Base-by-base conservation (phyloP, 2,329 filamentous ascomycete genomes). In the Hymenotorrendiella dingleyae region DNA sequence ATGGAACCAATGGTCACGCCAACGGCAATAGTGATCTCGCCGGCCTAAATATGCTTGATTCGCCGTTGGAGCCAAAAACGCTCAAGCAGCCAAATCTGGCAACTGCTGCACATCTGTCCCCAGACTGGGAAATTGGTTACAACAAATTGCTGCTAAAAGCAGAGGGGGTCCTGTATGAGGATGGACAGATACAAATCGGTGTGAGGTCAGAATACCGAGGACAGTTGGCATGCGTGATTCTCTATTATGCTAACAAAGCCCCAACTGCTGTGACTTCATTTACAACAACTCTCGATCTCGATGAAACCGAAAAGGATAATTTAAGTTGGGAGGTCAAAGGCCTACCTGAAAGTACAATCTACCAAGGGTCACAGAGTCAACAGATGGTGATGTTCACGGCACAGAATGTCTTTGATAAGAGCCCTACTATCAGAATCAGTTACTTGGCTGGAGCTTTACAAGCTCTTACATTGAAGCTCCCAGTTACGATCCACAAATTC, bases 241-340 rank as follows among this genome's bases (percentile, higher is more conserved):
- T 95, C 39, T 98, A 97, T 65, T 95, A 97, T 63, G 86, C 82
- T 48, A 98, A 98, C 72, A 95, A 95, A 68, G 89, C 88, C 1
- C 82, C 87, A 0, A 83, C 85, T 27, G 69, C 84, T 0, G 84
- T 98, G 56, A 85, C 81, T 41, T 95, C 90, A 0, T 94, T 98
- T 62, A 97, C 93, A 0, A 97, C 93, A 1, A 94, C 91, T 0
- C 69, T 97, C 36, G 90, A 97, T 61, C 82, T 94, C 50, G 83
- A 89, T 42, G 72, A 76, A 42, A 67, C 65, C 42, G 80, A 83
- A 47, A 82, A 78, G 63, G 64, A 64, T 23, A 80, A 78, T 28
- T 66, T 98, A 41, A 86, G 86, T 27, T 84, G 88, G 65, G 93
- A 97, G 59, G 80, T 88, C 47, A 96, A 95, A 66, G 83, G 80